Evolutionary conservation across 2,329 filamentous ascomycete genomes (phyloP).

Genomic region (Pseudogymnoascus sp.): DNA sequence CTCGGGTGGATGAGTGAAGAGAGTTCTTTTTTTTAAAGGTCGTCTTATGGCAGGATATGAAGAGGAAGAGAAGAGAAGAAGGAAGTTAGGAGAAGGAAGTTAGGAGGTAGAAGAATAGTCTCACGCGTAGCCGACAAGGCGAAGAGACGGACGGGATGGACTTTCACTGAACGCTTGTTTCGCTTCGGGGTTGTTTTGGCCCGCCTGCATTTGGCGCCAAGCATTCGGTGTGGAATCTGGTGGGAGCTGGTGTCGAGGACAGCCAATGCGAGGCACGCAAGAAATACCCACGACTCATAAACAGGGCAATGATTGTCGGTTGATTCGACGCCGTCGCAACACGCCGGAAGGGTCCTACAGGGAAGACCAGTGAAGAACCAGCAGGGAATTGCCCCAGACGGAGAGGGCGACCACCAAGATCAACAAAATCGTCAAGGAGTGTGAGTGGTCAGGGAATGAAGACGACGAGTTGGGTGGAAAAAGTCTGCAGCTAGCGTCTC

Average conservation of each 20-base stretch:
- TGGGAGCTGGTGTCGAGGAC: neutral
- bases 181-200: neutral
- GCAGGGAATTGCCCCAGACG: slow-evolving; percentile 4
- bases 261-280: neutral
- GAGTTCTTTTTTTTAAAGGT: neutral
- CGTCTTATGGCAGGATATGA: neutral
- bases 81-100: neutral
- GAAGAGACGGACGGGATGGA: neutral
- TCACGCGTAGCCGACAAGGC: neutral
- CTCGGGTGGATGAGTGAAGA: neutral
- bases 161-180: neutral
- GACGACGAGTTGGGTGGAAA: neutral
- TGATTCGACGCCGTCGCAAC: neutral
- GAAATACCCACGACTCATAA: neutral
- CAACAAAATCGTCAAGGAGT: neutral
- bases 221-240: neutral
- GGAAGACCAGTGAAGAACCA: neutral
- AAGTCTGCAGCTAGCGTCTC: slow-evolving; percentile 2
- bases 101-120: neutral
- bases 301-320: slow-evolving; percentile 3
- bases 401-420: neutral
- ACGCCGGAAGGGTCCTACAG: neutral
- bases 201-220: slow-evolving; percentile 1
- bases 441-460: neutral
- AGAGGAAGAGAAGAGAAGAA: neutral